Evolutionary conservation across 768 basidiomycete genomes (phyloP).

Genomic region (Rhizopogon sp.): DNA sequence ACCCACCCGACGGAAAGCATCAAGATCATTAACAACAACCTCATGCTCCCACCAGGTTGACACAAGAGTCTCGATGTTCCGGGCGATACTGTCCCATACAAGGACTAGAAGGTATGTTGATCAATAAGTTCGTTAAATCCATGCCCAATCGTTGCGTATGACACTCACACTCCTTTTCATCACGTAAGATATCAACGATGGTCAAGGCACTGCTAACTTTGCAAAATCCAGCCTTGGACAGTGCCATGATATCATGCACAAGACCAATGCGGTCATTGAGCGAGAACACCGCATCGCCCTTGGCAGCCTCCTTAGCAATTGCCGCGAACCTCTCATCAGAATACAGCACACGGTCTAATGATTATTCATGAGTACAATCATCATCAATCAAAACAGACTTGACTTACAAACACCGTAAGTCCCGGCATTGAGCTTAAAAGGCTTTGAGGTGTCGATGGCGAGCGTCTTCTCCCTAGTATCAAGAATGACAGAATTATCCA

Average conservation of each 20-base stretch:
- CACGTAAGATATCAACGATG: constrained; percentile 60
- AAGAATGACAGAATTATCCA: constrained; percentile 65
- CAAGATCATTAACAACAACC: constrained; percentile 45
- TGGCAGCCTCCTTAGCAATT: constrained; percentile 79
- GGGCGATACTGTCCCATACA: constrained; percentile 72
- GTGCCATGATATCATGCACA: constrained; percentile 74
- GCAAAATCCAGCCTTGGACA: constrained; percentile 77
- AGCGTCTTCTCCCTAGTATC: constrained; percentile 63
- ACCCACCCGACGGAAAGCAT: constrained; percentile 57
- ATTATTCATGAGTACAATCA: constrained; percentile 3
- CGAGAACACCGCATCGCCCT: constrained; percentile 57
- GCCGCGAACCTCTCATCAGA: constrained; percentile 69
- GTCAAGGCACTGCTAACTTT: constrained; percentile 73
- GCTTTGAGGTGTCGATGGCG: constrained; percentile 64
- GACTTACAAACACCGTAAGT: constrained; percentile 84
- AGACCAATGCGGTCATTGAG: constrained; percentile 88
- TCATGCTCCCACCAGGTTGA: constrained; percentile 83
- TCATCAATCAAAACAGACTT: background rate
- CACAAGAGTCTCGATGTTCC: constrained; percentile 47
- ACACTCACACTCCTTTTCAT: constrained; percentile 72
- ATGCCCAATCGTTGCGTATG: background rate
- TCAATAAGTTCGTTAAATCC: constrained; percentile 3
- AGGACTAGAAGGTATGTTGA: constrained; percentile 45
- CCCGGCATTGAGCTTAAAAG: constrained; percentile 89
- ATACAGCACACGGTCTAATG: constrained; percentile 80